Percentiles rank a stretch among this genome's conserved stretches.
These are phyloP conservation scores for Conticribra weissflogii DNA, from an alignment of 108 stramenopile species.

Conservation along the genomic window DNA sequence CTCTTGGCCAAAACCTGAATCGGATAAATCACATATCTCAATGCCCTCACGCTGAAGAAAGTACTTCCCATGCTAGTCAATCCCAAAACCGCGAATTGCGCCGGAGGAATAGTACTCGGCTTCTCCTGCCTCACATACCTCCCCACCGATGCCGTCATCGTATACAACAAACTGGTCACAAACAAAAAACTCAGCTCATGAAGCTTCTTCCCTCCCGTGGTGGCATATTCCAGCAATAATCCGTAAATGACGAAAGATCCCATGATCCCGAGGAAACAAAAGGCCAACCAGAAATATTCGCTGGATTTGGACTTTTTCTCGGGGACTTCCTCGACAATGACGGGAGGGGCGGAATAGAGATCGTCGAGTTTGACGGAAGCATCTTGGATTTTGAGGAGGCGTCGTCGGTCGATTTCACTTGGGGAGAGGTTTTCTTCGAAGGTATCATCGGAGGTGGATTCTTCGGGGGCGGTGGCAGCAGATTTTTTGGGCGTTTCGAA, in stretches of 20 bases:
- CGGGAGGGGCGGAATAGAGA: constrained; percentile 42
- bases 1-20: constrained; percentile 98
- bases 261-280: constrained; percentile 95
- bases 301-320: constrained; percentile 15
- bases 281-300: constrained; percentile 78
- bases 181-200: constrained; percentile 96
- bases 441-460: neutral
- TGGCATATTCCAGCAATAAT: constrained; percentile 94
- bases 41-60: constrained; percentile 91
- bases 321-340: constrained; percentile 25
- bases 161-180: constrained; percentile 93
- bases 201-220: constrained; percentile 87
- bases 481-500: neutral
- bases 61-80: constrained; percentile 96
- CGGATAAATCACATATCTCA: constrained; percentile 95
- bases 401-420: constrained; percentile 27
- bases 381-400: constrained; percentile 22
- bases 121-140: constrained; percentile 87
- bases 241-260: constrained; percentile 90
- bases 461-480: neutral
- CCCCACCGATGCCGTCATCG: constrained; percentile 84
- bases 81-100: constrained; percentile 91
- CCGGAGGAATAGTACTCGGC: constrained; percentile 92
- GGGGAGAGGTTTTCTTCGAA: neutral
- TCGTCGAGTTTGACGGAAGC: constrained; percentile 47